phyloP scores from a whole-genome alignment of 2,329 filamentous ascomycete species.

The Aspergillus ochraceoroseus region DNA sequence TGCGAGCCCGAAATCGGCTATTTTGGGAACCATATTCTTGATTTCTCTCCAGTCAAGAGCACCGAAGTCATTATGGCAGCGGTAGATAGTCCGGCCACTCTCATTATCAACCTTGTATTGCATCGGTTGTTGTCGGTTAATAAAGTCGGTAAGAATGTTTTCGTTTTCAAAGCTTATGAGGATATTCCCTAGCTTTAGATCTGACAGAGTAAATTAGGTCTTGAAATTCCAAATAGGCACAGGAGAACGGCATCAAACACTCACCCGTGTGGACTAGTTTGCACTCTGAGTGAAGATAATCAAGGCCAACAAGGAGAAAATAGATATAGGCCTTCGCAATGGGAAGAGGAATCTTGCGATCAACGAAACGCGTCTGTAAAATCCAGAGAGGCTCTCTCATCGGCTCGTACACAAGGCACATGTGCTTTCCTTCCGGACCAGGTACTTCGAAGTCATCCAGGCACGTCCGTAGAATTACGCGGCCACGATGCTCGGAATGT shows the following conservation, averaged over 20 bases:
- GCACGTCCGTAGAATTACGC: constrained; percentile 19
- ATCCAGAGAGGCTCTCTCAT: constrained; percentile 36
- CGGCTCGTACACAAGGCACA: constrained; percentile 36
- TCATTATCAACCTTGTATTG: constrained; percentile 16
- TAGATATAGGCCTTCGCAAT: constrained; percentile 33
- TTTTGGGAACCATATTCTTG: constrained; percentile 20
- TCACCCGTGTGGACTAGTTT: constrained; percentile 16
- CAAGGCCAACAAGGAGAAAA: constrained; percentile 37
- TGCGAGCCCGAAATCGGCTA: constrained; percentile 25
- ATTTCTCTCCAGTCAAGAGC: constrained; percentile 16
- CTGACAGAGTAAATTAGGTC: constrained; percentile 17
- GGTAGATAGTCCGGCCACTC: constrained; percentile 20
- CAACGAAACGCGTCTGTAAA: constrained; percentile 27
- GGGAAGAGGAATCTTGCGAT: constrained; percentile 25
- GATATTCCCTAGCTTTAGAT: constrained; percentile 43
- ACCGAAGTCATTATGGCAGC: constrained; percentile 24
- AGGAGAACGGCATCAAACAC: background rate
- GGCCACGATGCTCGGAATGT: constrained; percentile 25
- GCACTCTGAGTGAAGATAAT: constrained; percentile 42
- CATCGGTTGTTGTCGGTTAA: constrained; percentile 22
- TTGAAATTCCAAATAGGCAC: background rate
- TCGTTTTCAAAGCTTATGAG: constrained; percentile 31
- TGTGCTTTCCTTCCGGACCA: constrained; percentile 27
- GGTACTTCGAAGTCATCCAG: constrained; percentile 23
- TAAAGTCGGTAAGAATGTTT: constrained; percentile 17